phyloP scores from a whole-genome alignment of 495 filamentous ascomycete species.

The Cercophora sp. region DNA sequence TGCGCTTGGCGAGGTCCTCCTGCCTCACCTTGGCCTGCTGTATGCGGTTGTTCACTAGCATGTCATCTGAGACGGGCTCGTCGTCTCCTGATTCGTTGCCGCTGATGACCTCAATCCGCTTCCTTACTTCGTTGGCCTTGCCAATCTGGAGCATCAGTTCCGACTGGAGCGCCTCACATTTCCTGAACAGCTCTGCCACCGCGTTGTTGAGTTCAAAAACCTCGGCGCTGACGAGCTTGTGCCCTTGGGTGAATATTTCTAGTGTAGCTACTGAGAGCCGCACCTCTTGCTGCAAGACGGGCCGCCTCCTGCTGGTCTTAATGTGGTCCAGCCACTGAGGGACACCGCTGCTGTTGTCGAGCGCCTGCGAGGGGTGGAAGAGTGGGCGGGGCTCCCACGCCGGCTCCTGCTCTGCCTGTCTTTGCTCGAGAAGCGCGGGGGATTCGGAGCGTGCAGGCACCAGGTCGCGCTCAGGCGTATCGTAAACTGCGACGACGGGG shows the following conservation, averaged over 20 bases:
- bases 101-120: slow-evolving; percentile 60
- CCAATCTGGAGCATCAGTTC: slow-evolving; percentile 70
- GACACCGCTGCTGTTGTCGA: slow-evolving; percentile 58
- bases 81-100: slow-evolving; percentile 54
- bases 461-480: slow-evolving; percentile 52
- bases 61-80: slow-evolving; percentile 43
- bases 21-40: slow-evolving; percentile 56
- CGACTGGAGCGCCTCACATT: slow-evolving; percentile 65
- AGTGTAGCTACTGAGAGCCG: slow-evolving; percentile 71
- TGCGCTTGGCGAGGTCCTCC: slow-evolving; percentile 52
- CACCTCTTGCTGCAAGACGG: slow-evolving; percentile 64
- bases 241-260: slow-evolving; percentile 69
- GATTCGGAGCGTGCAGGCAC: slow-evolving; percentile 30
- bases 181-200: slow-evolving; percentile 76
- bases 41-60: slow-evolving; percentile 58
- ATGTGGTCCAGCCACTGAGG: slow-evolving; percentile 59
- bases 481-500: slow-evolving; percentile 64
- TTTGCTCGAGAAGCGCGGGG: slow-evolving; percentile 13
- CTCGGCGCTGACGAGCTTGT: slow-evolving; percentile 69
- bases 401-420: slow-evolving; percentile 31
- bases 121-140: slow-evolving; percentile 62
- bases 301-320: slow-evolving; percentile 55
- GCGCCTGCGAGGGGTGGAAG: slow-evolving; percentile 64
- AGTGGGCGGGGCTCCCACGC: slow-evolving; percentile 56
- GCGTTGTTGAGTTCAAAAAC: slow-evolving; percentile 67